Evolutionary conservation across 495 filamentous ascomycete genomes (phyloP), one percentile per base, ranked within the genome.

Genomic region (Penicillium bovifimosum): DNA sequence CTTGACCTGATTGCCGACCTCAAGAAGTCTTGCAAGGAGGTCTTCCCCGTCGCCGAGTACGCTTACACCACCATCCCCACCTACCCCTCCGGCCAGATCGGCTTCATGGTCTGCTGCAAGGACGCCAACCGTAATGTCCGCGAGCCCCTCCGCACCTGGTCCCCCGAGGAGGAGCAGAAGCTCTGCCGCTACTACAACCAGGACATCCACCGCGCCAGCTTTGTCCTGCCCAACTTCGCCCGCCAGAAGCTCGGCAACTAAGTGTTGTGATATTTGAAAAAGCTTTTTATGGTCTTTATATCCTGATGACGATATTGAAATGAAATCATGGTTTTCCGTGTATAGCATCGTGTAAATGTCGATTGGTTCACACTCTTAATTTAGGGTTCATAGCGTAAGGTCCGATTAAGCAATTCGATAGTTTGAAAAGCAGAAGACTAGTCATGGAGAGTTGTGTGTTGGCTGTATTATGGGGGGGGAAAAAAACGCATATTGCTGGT

Each of bases 91-190:
- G 95, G 95, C 70, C 92, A 96, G 79, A 99, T 99, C 67, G 95
- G 95, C 70, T 99, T 97, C 84, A 96, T 97, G 90, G 89, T 99
- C 58, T 97, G 93, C 84, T 87, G 79, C 84, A 97, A 97, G 83
- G 93, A 97, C 66, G 77, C 82, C 59, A 80, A 67, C 58, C 83
- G 86, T 66, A 83, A 99, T 74, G 81, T 97, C 51, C 86, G 76
- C 64, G 85, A 83, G 70, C 95, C 95, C 33, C 56, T 96, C 27
- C 86, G 95, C 62, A 72, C 70, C 47, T 93, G 87, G 83, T 74
- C 80, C 47, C 70, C 76, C 52, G 91, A 96, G 73, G 91, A 96
- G 73, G 95, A 99, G 81, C 84, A 86, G 63, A 86, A 87, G 73
- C 75, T 89, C 44, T 96, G 87, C 85, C 77, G 82, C 66, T 99